phyloP scores from a whole-genome alignment of 768 basidiomycete species.

The Neoboletus brunneissimus region DNA sequence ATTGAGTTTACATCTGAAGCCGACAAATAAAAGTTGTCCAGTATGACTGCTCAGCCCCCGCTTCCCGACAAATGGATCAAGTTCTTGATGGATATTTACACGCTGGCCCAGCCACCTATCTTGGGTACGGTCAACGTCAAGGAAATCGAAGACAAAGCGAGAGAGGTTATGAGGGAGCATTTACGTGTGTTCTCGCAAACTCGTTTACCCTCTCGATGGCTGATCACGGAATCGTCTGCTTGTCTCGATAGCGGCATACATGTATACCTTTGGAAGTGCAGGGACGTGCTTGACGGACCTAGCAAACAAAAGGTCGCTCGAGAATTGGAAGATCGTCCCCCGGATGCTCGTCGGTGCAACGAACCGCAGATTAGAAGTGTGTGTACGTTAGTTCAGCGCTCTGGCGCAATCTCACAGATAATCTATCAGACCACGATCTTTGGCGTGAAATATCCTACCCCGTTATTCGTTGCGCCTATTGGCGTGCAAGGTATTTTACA shows the following conservation, averaged over 20 bases:
- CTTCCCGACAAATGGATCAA: slow-evolving; percentile 28
- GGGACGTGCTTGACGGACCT: slow-evolving; percentile 66
- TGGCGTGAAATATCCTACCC: slow-evolving; percentile 59
- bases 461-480: slow-evolving; percentile 68
- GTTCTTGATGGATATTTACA: slow-evolving; percentile 24
- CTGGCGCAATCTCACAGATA: background rate
- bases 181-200: slow-evolving; percentile 39
- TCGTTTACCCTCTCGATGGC: background rate
- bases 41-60: slow-evolving; percentile 19
- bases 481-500: slow-evolving; percentile 78
- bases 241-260: slow-evolving; percentile 52
- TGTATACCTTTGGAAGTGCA: slow-evolving; percentile 76
- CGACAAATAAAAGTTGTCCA: background rate
- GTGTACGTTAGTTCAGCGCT: slow-evolving; percentile 1
- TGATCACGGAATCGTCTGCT: background rate
- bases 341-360: slow-evolving; percentile 69
- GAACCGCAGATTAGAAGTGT: slow-evolving; percentile 56
- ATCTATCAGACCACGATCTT: slow-evolving; percentile 60
- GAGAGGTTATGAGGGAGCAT: slow-evolving; percentile 57
- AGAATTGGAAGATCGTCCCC: slow-evolving; percentile 73
- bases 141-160: slow-evolving; percentile 65
- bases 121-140: slow-evolving; percentile 61
- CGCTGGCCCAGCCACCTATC: slow-evolving; percentile 15
- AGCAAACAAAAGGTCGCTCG: slow-evolving; percentile 62
- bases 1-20: background rate